These are phyloP conservation scores for Fonsecaea pedrosoi DNA, from an alignment of 2,329 filamentous ascomycete genomes.

Conservation along the genomic window DNA sequence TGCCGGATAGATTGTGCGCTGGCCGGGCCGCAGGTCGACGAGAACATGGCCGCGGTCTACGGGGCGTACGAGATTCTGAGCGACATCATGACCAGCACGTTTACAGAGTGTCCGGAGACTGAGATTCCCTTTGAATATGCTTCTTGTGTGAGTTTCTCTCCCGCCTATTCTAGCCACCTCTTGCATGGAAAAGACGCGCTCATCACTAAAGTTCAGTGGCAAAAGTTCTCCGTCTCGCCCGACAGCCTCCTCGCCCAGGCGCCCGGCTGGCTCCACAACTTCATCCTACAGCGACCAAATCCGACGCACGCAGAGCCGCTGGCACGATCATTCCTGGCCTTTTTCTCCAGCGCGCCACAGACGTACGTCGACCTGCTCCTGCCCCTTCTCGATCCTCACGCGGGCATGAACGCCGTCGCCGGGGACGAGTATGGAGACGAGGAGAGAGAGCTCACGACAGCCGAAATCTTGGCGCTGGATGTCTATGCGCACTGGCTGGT, in stretches of 20 bases:
- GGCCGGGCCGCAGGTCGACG: neutral
- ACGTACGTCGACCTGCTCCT: neutral
- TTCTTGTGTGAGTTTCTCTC: neutral
- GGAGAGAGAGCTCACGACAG: neutral
- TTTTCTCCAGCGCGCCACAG: slow-evolving; percentile 2
- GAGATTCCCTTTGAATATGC: neutral
- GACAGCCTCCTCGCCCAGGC: slow-evolving; percentile 3
- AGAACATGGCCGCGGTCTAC: neutral
- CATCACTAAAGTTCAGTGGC: neutral
- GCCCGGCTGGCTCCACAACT: neutral
- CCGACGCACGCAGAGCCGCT: neutral
- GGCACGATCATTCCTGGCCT: neutral
- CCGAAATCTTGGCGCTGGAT: neutral
- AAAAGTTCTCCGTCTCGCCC: neutral
- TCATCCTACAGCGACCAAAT: neutral
- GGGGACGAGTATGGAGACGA: neutral
- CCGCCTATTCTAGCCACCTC: neutral
- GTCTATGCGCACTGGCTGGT: neutral
- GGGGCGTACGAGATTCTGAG: neutral
- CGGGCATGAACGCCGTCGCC: neutral
- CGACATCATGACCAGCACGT: neutral
- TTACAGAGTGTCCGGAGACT: neutral
- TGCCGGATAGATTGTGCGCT: neutral
- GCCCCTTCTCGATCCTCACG: neutral
- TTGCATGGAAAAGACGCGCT: too few species aligned